Conservation (phyloP, 768 basidiomycete genomes). For the Amyloporia xantha region DNA sequence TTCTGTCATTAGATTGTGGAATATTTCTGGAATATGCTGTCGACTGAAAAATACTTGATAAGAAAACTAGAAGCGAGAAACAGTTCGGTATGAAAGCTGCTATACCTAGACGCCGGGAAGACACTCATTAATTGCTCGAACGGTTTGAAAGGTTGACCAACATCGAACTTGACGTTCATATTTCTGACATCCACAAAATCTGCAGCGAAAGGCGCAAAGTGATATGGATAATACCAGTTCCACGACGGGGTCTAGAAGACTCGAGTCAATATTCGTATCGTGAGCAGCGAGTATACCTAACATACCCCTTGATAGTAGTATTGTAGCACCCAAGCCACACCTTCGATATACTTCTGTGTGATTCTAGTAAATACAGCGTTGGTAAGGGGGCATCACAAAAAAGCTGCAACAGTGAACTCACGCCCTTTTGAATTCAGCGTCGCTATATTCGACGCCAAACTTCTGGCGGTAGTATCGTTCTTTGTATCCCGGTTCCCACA, state of each 20-base stretch:
- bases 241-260: conserved; percentile 73
- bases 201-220: conserved; percentile 96
- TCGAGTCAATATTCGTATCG: conserved; percentile 13
- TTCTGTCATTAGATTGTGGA: conserved; percentile 84
- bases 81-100: conserved; percentile 4
- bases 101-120: conserved; percentile 87
- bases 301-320: conserved; percentile 98
- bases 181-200: conserved; percentile 80
- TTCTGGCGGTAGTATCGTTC: conserved; percentile 94
- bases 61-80: conserved; percentile 5
- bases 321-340: conserved; percentile 89
- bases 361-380: conserved; percentile 41
- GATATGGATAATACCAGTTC: conserved; percentile 99
- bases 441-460: conserved; percentile 71
- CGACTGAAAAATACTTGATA: conserved; percentile 42
- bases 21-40: conserved; percentile 77
- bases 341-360: conserved; percentile 84
- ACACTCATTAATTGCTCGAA: conserved; percentile 99
- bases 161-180: conserved; percentile 73
- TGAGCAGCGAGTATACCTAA: conserved; percentile 5
- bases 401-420: conserved; percentile 31
- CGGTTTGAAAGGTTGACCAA: conserved; percentile 88
- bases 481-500: conserved; percentile 95
- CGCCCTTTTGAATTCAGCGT: conserved; percentile 67
- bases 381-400: not conserved